Evolutionary conservation across 1,284 basidiomycete genomes (phyloP), one percentile per base, ranked within the genome.

Genomic region (Rhodotorula sp.): DNA sequence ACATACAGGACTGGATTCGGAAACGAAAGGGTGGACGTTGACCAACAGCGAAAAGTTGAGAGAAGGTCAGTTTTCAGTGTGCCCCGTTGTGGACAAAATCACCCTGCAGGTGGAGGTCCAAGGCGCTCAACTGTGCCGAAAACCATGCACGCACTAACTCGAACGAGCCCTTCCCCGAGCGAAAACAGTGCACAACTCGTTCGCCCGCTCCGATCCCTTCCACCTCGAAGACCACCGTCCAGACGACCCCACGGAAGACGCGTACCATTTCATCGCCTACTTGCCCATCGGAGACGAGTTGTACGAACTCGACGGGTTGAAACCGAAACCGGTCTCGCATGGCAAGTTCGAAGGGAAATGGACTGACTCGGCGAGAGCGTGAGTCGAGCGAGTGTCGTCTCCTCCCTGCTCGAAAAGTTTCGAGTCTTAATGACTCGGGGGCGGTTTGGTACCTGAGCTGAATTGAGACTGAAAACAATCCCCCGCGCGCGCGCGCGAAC

Each of bases 231-330:
- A 77, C 24, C 53, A 54, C 26, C 67, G 66, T 3, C 70, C 72
- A 17, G 58, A 64, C 20, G 68, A 60, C 18, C 69, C 70, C 29
- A 58, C 58, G 18, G 74, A 77, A 78, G 93, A 95, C 76, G 92
- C 92, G 18, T 97, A 94, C 81, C 93, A 96, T 78, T 95, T 95
- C 78, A 88, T 95, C 57, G 58, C 93, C 8, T 97, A 95, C 80
- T 81, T 94, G 60, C 94, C 94, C 6, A 83, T 88, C 59, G 85
- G 88, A 79, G 93, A 91, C 20, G 84, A 86, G 45, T 82, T 97
- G 60, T 73, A 93, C 80, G 94, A 97, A 81, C 84, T 97, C 46
- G 94, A 96, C 79, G 93, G 93, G 6, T 82, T 97, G 73, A 91
- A 92, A 78, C 81, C 84, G 60, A 82, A 84, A 72, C 89, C 93